Evolutionary conservation across 1,284 basidiomycete species (phyloP), one percentile per base, ranked within the genome.

Genomic region (Rhodotorula sp.): DNA sequence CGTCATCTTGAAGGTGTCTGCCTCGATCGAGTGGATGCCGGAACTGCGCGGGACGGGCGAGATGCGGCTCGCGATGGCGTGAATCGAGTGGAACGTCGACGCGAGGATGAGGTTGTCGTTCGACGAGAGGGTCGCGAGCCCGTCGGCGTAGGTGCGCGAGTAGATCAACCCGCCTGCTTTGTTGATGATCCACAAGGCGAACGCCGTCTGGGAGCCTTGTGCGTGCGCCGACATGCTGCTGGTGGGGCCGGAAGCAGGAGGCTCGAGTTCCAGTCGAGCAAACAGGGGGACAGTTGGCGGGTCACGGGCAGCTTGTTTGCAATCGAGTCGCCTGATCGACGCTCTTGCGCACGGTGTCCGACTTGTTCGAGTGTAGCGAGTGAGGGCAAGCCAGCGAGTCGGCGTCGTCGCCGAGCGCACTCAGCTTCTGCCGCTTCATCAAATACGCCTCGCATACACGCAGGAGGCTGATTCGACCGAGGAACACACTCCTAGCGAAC

Each of bases 141-240:
- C 91, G 78, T 94, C 94, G 95, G 56, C 15, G 80, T 95, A 95
- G 78, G 89, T 92, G 70, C 91, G 87, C 78, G 95, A 91, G 82
- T 95, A 99, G 69, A 98, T 91, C 54, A 99, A 86, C 24, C 95
- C 96, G 37, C 95, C 95, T 24, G 96, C 96, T 84, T 99, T 99
- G 83, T 98, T 99, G 80, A 99, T 97, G 72, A 98, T 90, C 94
- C 92, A 93, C 65, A 95, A 86, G 75, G 88, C 87, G 79, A 86
- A 91, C 79, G 91, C 87, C 69, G 89, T 84, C 88, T 91, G 89
- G 10, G 66, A 67, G 44, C 60, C 66, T 14, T 49, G 46, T 2
- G 24, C 60, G 14, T 26, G 26, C n/a, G 53, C 10, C 26, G 62
- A 30, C 24, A 49, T 37, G 53, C 24, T 42, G 20, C 15, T 48